phyloP scores from a whole-genome alignment of 2,329 filamentous ascomycete genomes.

The Trichoderma cornu-damae region DNA sequence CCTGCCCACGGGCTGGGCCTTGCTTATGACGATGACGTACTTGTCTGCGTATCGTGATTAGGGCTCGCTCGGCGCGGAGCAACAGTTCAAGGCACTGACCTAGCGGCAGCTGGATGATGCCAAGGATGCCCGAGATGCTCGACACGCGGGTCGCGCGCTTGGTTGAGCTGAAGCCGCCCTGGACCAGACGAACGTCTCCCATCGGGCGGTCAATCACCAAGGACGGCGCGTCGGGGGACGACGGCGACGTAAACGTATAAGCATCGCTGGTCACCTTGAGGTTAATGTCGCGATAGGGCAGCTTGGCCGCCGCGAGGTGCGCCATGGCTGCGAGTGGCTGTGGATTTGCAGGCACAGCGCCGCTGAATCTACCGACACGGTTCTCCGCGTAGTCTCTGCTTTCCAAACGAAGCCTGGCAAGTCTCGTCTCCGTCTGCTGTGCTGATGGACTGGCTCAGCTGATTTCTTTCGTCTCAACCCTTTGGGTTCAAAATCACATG shows the following conservation, averaged over 20 bases:
- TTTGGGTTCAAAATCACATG: conserved; percentile 15
- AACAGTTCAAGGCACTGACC: conserved; percentile 51
- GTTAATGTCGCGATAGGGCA: conserved; percentile 94
- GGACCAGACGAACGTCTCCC: conserved; percentile 79
- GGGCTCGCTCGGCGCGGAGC: not conserved
- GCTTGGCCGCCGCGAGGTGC: conserved; percentile 34
- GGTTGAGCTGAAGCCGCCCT: conserved; percentile 68
- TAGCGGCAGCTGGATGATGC: conserved; percentile 86
- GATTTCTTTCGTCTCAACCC: not conserved
- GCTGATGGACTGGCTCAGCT: not conserved
- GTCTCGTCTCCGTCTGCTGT: not conserved
- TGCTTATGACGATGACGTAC: conserved; percentile 94
- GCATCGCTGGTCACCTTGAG: conserved; percentile 85
- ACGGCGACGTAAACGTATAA: conserved; percentile 95
- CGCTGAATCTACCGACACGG: not conserved
- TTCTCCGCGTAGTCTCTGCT: not conserved
- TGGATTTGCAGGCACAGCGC: not conserved
- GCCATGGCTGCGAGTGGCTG: conserved; percentile 31
- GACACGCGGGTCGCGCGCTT: conserved; percentile 71
- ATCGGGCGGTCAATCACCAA: conserved; percentile 88
- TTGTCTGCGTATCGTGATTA: conserved; percentile 60
- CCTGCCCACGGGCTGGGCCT: conserved; percentile 82
- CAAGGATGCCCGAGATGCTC: conserved; percentile 90
- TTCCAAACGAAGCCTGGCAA: not conserved
- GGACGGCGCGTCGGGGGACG: conserved; percentile 80